Conservation (phyloP, 148 eudicot genomes). For the Tetragonia tetragonoides region DNA sequence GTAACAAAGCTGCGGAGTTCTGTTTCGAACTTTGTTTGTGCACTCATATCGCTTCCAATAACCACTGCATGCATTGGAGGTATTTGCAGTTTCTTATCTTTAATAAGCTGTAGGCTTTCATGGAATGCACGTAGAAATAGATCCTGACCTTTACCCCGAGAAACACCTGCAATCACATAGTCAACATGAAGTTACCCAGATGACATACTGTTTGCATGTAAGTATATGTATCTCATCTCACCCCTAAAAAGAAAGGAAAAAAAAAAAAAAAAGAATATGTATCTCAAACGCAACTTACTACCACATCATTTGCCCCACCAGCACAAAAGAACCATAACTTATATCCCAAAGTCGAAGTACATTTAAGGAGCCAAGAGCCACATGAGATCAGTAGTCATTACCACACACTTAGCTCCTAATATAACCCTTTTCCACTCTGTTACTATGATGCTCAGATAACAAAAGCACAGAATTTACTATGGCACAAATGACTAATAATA, state of each 20-base stretch:
- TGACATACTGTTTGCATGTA: neutral
- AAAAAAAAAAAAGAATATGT: neutral
- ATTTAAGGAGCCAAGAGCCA: neutral
- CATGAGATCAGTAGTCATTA: neutral
- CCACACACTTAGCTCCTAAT: neutral
- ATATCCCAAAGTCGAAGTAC: neutral
- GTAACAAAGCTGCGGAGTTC: constrained; percentile 78
- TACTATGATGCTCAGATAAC: neutral
- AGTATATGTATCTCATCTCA: neutral
- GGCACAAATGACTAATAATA: too few relatives aligned
- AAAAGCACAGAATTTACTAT: too few relatives aligned
- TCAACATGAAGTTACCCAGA: neutral
- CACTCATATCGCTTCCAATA: constrained; percentile 95
- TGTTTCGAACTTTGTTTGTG: constrained; percentile 85
- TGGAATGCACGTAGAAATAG: constrained; percentile 76
- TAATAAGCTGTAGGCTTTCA: constrained; percentile 73
- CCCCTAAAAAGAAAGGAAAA: neutral
- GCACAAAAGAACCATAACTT: neutral
- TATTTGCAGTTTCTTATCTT: constrained; percentile 74
- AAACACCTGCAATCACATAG: constrained; percentile 63
- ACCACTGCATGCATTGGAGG: constrained; percentile 87
- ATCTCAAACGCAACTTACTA: neutral
- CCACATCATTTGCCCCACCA: neutral
- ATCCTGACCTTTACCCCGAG: constrained; percentile 98
- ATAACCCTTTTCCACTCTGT: neutral